A percentile compares a stretch with the other conserved stretches of the same genome.
phyloP scores from a whole-genome alignment of 2,329 filamentous ascomycete species.

The Venturia nashicola region DNA sequence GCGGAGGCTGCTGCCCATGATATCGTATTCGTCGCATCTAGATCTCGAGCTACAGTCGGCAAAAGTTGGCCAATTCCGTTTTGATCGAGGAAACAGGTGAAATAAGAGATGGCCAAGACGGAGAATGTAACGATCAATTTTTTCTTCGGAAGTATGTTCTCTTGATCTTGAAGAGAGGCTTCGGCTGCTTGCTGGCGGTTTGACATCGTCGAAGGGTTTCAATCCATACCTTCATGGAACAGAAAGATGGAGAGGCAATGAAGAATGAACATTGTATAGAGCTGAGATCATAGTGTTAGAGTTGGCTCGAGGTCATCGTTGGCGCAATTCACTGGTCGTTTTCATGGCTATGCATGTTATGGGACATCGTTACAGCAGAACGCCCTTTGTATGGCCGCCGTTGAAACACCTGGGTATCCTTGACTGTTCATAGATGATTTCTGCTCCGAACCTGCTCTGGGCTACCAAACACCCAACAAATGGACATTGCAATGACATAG shows the following conservation, averaged over 20 bases:
- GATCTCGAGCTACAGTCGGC: constrained; percentile 10
- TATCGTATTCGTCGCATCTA: constrained; percentile 34
- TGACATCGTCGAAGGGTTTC: not conserved
- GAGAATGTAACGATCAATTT: constrained; percentile 5
- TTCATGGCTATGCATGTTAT: not conserved
- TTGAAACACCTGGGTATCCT: not conserved
- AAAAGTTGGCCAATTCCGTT: constrained; percentile 9
- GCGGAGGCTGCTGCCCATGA: constrained; percentile 43
- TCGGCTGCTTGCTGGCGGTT: constrained; percentile 1
- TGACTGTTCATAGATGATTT: too few species aligned
- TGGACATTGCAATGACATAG: not conserved
- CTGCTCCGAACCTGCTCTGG: not conserved
- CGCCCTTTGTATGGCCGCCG: not conserved
- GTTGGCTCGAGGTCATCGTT: not conserved
- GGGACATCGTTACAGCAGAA: not conserved
- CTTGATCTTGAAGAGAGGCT: constrained; percentile 6
- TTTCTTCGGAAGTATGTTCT: constrained; percentile 9
- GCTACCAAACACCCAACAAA: not conserved
- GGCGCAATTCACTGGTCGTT: too few species aligned
- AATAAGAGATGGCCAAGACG: constrained; percentile 3
- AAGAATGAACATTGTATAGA: not conserved
- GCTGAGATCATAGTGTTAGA: not conserved
- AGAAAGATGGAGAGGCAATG: not conserved
- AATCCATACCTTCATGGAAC: not conserved
- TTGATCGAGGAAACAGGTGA: constrained; percentile 8